Conservation (phyloP, 768 basidiomycete genomes). For the Nidularia sp. region DNA sequence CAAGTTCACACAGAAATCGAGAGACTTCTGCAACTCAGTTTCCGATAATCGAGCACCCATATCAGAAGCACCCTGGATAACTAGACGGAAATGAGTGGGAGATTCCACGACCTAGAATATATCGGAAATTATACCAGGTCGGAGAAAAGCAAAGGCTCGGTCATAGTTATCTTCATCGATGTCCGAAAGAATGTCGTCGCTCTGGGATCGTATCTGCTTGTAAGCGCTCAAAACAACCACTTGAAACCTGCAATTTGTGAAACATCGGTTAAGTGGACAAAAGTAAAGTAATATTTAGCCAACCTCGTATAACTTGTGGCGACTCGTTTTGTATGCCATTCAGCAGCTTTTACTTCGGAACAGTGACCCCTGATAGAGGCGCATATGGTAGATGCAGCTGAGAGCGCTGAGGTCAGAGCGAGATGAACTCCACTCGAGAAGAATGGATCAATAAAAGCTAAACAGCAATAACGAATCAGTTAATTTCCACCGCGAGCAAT, state of each 20-base stretch:
- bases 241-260: constrained; percentile 46
- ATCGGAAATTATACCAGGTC: constrained; percentile 42
- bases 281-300: neutral
- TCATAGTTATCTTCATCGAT: constrained; percentile 70
- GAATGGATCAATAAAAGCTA: constrained; percentile 64
- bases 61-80: constrained; percentile 78
- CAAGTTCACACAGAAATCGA: constrained; percentile 74
- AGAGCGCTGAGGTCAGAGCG: constrained; percentile 57
- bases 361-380: constrained; percentile 50
- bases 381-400: constrained; percentile 53
- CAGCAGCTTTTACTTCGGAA: constrained; percentile 38
- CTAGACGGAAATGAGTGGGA: constrained; percentile 25
- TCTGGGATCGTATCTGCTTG: constrained; percentile 65
- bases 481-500: neutral
- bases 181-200: constrained; percentile 51
- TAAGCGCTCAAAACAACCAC: constrained; percentile 71
- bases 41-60: constrained; percentile 71
- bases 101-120: neutral
- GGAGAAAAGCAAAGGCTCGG: constrained; percentile 57
- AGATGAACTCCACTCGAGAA: constrained; percentile 65
- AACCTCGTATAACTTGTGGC: constrained; percentile 54
- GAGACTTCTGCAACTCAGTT: constrained; percentile 66
- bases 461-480: neutral
- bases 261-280: too few relatives aligned
- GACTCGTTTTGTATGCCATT: constrained; percentile 54